Base-by-base conservation (phyloP, 345 rosid genomes). In the Euclidium syriacum region DNA sequence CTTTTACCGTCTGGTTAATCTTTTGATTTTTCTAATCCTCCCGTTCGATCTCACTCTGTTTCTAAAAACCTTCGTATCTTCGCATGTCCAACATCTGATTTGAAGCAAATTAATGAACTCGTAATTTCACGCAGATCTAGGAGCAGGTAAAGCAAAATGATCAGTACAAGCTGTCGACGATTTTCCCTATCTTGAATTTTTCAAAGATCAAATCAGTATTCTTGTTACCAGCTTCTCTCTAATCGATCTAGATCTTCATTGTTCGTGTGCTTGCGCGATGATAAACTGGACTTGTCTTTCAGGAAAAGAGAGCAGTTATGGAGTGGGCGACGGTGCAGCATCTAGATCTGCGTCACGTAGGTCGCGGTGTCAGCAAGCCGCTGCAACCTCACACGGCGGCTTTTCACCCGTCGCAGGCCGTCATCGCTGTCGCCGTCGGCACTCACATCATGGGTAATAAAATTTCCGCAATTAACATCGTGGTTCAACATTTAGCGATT, bases 281-380 rank as follows among this genome's bases (percentile, higher is more conserved):
- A 17, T 25, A 11, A 22, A 40, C 30, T 33, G 24, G 11, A 49
- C 5, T 62, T 26, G n/a, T 36, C 20, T 38, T 49, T 22, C 36
- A 47, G 57, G 50, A 10, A 42, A 43, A 26, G 52, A 43, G 17
- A 52, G 29, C 39, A 73, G 57, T 55, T 43, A 94, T 94, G 99
- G 97, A 94, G 88, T 94, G 99, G 99, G 62, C 88, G 6, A 85
- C 97, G 64, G 82, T 94, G 72, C 99, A 94, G 80, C 99, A 94
- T 69, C 91, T 90, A 78, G 97, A 94, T 81, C 86, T 94, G 25
- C 82, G 85, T 12, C 92, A 94, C 49, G 81, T 90, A 4, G 87
- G 86, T 38, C 87, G 95, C 30, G 91, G 87, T 50, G 77, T 80
- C 22, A 68, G 70, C 73, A 84, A 77, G 49, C 88, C 87, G 9